A percentile compares a stretch with the other conserved stretches of the same genome.
Evolutionary conservation across 176 grass and related monocot species (phyloP).

Genomic region (Guadua angustifolia): DNA sequence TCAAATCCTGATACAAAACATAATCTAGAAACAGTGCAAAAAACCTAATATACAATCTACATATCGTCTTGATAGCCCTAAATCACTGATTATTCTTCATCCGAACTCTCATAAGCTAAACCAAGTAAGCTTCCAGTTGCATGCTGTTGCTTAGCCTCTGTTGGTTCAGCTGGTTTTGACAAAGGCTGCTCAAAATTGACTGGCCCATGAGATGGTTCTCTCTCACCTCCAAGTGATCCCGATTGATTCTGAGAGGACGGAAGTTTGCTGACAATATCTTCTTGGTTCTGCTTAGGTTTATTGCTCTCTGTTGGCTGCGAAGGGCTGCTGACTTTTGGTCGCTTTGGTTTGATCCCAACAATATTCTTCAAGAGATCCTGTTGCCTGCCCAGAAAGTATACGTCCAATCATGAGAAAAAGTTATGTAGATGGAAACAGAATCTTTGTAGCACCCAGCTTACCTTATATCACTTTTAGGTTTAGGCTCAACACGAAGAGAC

Average conservation of each 20-base stretch:
- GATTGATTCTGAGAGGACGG: conserved; percentile 6
- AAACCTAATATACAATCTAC: conserved; percentile 51
- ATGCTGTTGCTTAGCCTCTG: conserved; percentile 36
- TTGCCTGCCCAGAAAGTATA: conserved; percentile 63
- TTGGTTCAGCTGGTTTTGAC: conserved; percentile 25
- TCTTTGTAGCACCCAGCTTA: conserved; percentile 26
- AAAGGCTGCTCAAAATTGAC: conserved; percentile 9
- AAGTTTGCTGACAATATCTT: conserved; percentile 25
- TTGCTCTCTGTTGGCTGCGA: conserved; percentile 35
- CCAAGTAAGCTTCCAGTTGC: conserved; percentile 70
- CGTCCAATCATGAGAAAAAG: background rate
- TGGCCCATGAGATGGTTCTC: conserved; percentile 32
- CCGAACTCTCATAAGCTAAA: conserved; percentile 78
- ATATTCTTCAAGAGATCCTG: conserved; percentile 86
- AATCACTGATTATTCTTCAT: conserved; percentile 57
- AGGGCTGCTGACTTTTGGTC: conserved; percentile 50
- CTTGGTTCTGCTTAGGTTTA: conserved; percentile 33
- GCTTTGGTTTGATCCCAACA: conserved; percentile 86
- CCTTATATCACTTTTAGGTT: conserved; percentile 94
- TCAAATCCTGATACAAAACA: conserved; percentile 25
- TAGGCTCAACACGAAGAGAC: conserved; percentile 84
- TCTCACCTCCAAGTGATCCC: background rate
- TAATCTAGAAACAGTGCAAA: conserved; percentile 28
- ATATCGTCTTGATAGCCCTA: background rate
- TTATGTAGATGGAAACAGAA: background rate